Evolutionary conservation across 2,329 filamentous ascomycete species (phyloP), one percentile per base, ranked within the genome.

Genomic region (Colletotrichum caudatum): DNA sequence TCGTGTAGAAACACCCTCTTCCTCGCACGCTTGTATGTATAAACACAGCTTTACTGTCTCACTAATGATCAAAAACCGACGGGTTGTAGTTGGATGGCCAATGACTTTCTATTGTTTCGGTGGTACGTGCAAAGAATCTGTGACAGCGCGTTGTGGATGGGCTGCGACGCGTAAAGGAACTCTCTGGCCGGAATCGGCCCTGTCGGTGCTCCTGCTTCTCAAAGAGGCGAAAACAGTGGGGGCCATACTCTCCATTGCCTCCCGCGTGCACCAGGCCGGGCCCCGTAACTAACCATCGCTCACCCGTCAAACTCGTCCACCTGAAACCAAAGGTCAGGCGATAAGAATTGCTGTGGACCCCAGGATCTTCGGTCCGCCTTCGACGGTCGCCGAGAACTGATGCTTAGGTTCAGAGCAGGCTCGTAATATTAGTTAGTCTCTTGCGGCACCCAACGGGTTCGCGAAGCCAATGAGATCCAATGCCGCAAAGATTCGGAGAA

Each of bases 21-120:
- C 57, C 41, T 66, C 56, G 54, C 65, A 71, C 70, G 62, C 66
- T 66, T 72, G 70, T 72, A 72, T 71, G 67, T 72, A 72, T 41
- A 60, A 63, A 37, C 66, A 71, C 51, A 69, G 58, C 60, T 53
- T 48, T 58, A 72, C 68, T 72, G 67, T 72, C 67, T 70, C 67
- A 71, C 67, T 72, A 72, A 72, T 72, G 62, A 71, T 50, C 61
- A 72, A 46, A 46, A 72, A 72, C 56, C 62, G 62, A 62, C 60
- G 61, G 66, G 65, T 71, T 62, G 56, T 67, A 72, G 67, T 72
- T 71, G 70, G 70, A 71, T 71, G 62, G 66, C 60, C 66, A 61
- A 69, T 41, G 35, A 68, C 29, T 3, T 39, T 41, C n/a, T 26
- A 29, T 8, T 8, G 20, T 7, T 3, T n/a, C 2, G 1, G 16